Evolutionary conservation across 305 asterid species (phyloP).

Genomic region (Fraxinus velutina): DNA sequence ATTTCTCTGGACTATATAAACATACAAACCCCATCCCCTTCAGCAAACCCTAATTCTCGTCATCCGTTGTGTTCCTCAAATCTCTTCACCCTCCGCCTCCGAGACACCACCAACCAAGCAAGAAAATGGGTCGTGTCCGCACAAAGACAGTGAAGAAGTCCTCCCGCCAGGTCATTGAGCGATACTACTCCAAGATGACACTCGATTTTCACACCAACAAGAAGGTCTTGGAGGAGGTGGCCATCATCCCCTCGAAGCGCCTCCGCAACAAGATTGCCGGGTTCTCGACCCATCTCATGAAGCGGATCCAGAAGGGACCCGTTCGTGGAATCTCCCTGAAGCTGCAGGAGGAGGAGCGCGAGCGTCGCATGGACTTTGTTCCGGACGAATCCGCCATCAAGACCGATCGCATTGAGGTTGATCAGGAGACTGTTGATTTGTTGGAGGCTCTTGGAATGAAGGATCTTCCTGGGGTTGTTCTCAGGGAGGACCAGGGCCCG

Average conservation of each 20-base stretch:
- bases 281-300: constrained; percentile 71
- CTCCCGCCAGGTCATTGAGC: constrained; percentile 62
- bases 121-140: constrained; percentile 65
- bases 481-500: constrained; percentile 38
- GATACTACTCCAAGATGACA: constrained; percentile 65
- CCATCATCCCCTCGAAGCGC: constrained; percentile 64
- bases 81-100: neutral
- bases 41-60: neutral
- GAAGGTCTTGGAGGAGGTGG: constrained; percentile 61
- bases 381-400: constrained; percentile 73
- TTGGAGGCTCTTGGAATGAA: constrained; percentile 55
- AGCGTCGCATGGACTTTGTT: constrained; percentile 79
- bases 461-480: constrained; percentile 59
- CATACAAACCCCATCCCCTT: neutral
- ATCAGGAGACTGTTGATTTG: constrained; percentile 60
- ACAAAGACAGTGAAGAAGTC: constrained; percentile 78
- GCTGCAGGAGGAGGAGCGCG: constrained; percentile 81
- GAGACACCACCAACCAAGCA: neutral
- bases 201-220: constrained; percentile 75
- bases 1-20: neutral
- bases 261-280: constrained; percentile 79
- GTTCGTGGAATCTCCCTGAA: constrained; percentile 72
- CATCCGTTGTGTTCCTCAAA: neutral
- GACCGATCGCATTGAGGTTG: constrained; percentile 57
- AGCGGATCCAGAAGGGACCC: constrained; percentile 68